A percentile compares a stretch with the other conserved stretches of the same genome.
phyloP scores from a whole-genome alignment of 2,329 filamentous ascomycete species.

The Fusarium duplospermum region DNA sequence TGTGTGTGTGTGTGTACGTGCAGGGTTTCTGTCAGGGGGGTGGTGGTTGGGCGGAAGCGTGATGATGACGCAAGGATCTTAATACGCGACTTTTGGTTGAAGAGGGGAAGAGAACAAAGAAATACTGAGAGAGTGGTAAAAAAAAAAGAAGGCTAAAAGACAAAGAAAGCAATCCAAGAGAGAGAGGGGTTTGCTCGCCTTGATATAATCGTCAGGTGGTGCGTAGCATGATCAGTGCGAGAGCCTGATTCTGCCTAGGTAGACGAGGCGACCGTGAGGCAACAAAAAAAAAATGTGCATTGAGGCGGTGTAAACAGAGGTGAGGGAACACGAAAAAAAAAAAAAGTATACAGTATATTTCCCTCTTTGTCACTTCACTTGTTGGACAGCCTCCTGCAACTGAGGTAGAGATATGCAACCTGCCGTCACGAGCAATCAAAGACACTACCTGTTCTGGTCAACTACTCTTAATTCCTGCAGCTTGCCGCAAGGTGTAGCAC shows the following conservation, averaged over 20 bases:
- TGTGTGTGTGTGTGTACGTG: background rate
- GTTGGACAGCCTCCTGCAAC: background rate
- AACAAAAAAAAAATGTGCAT: conserved; percentile 12
- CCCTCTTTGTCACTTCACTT: conserved; percentile 14
- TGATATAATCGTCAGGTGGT: conserved; percentile 34
- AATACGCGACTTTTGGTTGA: background rate
- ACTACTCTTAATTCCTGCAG: background rate
- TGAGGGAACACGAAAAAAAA: conserved; percentile 23
- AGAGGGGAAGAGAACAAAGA: background rate
- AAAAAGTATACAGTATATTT: conserved; percentile 9
- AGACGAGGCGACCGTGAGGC: conserved; percentile 19
- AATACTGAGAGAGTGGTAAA: background rate
- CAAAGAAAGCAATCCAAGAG: background rate
- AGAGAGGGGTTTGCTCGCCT: conserved; percentile 13
- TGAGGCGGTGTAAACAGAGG: conserved; percentile 27
- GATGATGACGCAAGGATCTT: conserved; percentile 1
- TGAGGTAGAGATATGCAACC: background rate
- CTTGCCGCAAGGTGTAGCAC: background rate
- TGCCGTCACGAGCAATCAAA: background rate
- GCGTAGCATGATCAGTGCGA: conserved; percentile 26
- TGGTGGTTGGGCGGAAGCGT: background rate
- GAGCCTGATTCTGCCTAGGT: conserved; percentile 24
- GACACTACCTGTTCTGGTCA: background rate
- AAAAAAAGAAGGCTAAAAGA: background rate
- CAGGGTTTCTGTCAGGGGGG: background rate